Percentiles rank a stretch among this genome's conserved stretches.
These are phyloP conservation scores for Pseudozyma hubeiensis DNA, from an alignment of 1,284 basidiomycete genomes.

Conservation along the genomic window DNA sequence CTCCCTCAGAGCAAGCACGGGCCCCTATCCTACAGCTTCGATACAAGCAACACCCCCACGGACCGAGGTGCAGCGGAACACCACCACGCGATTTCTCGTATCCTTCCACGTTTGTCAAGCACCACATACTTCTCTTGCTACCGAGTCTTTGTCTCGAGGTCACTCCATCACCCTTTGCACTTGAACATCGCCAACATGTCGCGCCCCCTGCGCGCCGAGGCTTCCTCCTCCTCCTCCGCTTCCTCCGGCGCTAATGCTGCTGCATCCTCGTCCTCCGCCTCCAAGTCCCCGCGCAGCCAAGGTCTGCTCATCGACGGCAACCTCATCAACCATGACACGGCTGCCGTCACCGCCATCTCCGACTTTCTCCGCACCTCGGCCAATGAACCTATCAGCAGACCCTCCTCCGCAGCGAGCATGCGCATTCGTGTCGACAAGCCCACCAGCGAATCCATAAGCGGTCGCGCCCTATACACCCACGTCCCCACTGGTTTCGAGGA, in stretches of 20 bases:
- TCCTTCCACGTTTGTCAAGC: too few relatives aligned
- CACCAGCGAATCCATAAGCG: slow-evolving; percentile 43
- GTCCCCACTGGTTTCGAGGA: slow-evolving; percentile 58
- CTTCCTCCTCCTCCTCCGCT: slow-evolving; percentile 25
- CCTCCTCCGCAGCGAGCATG: slow-evolving; percentile 58
- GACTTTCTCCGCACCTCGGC: slow-evolving; percentile 33
- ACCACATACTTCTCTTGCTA: too few relatives aligned
- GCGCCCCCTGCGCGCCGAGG: slow-evolving; percentile 28
- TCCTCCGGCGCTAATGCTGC: neutral
- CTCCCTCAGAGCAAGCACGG: too few relatives aligned
- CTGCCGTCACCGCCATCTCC: slow-evolving; percentile 33
- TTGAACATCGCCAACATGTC: slow-evolving; percentile 7
- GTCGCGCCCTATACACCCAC: slow-evolving; percentile 58
- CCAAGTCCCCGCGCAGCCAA: slow-evolving; percentile 24
- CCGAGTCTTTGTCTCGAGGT: too few relatives aligned
- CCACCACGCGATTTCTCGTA: neutral
- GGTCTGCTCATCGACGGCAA: slow-evolving; percentile 38
- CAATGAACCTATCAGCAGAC: slow-evolving; percentile 51
- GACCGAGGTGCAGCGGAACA: neutral
- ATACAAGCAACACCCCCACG: too few relatives aligned
- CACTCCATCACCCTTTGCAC: neutral
- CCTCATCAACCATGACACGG: slow-evolving; percentile 38
- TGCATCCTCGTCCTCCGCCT: slow-evolving; percentile 3
- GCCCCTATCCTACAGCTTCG: too few relatives aligned
- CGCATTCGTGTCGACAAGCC: slow-evolving; percentile 60